These are phyloP conservation scores for Telfairia occidentalis DNA, from an alignment of 331 rosid species.

Conservation along the genomic window DNA sequence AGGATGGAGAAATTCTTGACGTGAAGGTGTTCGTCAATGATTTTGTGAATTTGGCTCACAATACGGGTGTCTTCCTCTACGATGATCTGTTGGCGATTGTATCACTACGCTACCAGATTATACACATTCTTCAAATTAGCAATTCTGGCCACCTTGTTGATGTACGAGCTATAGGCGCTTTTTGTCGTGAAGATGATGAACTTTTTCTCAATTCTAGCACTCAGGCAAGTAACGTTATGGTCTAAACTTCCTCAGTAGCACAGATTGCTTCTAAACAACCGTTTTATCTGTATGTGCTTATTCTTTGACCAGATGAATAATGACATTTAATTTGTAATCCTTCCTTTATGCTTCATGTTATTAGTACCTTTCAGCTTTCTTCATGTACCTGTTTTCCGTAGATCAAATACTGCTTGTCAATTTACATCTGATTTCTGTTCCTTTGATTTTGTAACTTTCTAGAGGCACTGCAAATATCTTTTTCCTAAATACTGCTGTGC, in stretches of 20 bases:
- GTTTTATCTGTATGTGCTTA: background rate
- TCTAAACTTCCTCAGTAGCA: background rate
- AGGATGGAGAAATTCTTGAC: constrained; percentile 75
- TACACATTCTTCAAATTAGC: constrained; percentile 84
- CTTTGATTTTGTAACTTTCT: background rate
- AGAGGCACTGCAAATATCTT: background rate
- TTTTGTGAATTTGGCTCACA: constrained; percentile 72
- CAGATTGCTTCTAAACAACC: background rate
- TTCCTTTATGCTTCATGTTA: background rate
- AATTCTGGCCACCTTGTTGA: constrained; percentile 81
- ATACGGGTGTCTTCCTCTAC: constrained; percentile 86
- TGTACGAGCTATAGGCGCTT: constrained; percentile 73
- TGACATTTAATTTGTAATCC: background rate
- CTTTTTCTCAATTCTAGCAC: constrained; percentile 75
- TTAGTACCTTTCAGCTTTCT: background rate
- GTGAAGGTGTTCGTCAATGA: constrained; percentile 68
- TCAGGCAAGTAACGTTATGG: constrained; percentile 36
- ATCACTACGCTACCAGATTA: constrained; percentile 79
- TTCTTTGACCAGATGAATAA: background rate
- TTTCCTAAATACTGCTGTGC: background rate
- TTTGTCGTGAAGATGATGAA: constrained; percentile 87
- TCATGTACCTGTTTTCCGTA: background rate
- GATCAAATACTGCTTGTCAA: background rate
- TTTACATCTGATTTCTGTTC: background rate
- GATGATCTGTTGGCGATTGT: constrained; percentile 93